Evolutionary conservation across 371 early-diverging fungal genomes (phyloP).

Genomic region (Syncephalastrum racemosum): DNA sequence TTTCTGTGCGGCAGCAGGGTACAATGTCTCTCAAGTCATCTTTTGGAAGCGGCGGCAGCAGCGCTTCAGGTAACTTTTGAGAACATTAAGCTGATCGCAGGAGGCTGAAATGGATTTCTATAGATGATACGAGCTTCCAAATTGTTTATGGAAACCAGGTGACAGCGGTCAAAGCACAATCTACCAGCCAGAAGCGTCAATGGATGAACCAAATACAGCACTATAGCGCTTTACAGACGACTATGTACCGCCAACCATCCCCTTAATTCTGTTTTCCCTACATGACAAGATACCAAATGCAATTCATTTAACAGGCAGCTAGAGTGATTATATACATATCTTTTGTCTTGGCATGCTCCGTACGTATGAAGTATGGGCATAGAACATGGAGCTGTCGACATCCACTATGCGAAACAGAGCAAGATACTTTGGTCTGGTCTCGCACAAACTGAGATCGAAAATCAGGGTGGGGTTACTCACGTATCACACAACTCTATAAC

Average conservation of each 20-base stretch:
- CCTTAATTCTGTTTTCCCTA: not conserved
- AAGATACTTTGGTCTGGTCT: no score
- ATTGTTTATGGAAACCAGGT: constrained; percentile 55
- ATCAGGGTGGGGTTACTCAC: no score
- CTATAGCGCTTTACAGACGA: constrained; percentile 34
- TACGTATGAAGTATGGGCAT: no score
- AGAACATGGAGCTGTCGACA: no score
- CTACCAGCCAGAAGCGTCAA: constrained; percentile 56
- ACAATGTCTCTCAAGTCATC: constrained; percentile 31
- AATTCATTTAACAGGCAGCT: not conserved
- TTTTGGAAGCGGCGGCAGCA: constrained; percentile 16
- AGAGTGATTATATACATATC: no score
- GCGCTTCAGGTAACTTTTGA: not conserved
- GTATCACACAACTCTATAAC: no score
- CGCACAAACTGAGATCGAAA: no score
- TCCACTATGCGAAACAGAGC: no score
- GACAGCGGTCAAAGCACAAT: constrained; percentile 58
- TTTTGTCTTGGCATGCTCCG: no score
- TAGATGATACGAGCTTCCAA: constrained; percentile 63
- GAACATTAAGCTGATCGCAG: constrained; percentile 12
- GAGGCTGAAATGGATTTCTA: not conserved
- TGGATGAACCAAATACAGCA: constrained; percentile 63
- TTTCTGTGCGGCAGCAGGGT: constrained; percentile 30
- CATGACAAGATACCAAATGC: not conserved
- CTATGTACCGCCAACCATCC: constrained; percentile 1